Conservation (phyloP, 1,284 basidiomycete species). For the Melampsora abietis-canadensis region DNA sequence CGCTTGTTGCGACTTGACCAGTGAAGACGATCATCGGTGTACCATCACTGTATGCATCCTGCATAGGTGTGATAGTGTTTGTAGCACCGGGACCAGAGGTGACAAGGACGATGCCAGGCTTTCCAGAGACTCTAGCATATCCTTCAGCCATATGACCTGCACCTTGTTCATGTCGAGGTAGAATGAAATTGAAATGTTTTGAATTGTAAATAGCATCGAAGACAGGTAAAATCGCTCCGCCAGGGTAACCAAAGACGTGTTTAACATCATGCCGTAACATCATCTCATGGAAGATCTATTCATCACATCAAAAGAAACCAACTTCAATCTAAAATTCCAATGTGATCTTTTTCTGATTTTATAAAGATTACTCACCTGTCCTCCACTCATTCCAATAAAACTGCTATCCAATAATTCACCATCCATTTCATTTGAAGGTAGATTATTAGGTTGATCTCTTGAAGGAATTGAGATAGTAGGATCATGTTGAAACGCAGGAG, state of each 20-base stretch:
- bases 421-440: conserved; percentile 41
- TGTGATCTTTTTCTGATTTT: neutral
- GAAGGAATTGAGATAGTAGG: conserved; percentile 45
- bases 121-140: conserved; percentile 94
- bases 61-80: conserved; percentile 96
- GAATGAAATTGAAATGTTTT: conserved; percentile 87
- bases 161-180: conserved; percentile 94
- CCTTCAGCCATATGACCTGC: conserved; percentile 99
- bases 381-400: conserved; percentile 91
- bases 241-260: conserved; percentile 96
- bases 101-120: conserved; percentile 94
- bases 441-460: conserved; percentile 49
- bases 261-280: conserved; percentile 95
- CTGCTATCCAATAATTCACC: conserved; percentile 53
- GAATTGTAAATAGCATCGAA: conserved; percentile 99
- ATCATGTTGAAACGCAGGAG: conserved; percentile 31
- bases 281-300: conserved; percentile 97
- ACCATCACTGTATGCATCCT: conserved; percentile 92
- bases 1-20: conserved; percentile 95
- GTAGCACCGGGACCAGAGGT: conserved; percentile 97
- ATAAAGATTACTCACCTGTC: conserved; percentile 52
- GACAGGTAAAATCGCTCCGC: conserved; percentile 91
- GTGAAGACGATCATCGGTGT: conserved; percentile 92
- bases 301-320: neutral
- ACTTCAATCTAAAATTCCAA: neutral